phyloP scores from a whole-genome alignment of 208 protist genomes.

The Trypanosoma avium region DNA sequence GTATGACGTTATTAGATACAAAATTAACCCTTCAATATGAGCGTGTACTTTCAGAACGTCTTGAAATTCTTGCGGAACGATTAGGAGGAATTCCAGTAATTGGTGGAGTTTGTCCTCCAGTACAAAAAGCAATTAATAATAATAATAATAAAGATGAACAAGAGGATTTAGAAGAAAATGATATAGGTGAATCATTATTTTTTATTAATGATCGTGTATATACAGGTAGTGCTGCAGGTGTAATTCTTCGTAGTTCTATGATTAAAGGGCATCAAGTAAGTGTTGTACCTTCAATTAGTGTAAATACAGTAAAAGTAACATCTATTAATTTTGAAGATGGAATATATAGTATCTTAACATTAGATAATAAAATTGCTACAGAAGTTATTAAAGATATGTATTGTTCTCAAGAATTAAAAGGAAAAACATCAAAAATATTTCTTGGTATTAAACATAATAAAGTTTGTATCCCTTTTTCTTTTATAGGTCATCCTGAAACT shows the following conservation, averaged over 20 bases:
- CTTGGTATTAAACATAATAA: slow-evolving; percentile 53
- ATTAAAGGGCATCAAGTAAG: slow-evolving; percentile 57
- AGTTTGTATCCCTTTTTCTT: slow-evolving; percentile 61
- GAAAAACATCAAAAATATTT: slow-evolving; percentile 67
- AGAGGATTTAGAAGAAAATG: slow-evolving; percentile 15
- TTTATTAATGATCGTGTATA: slow-evolving; percentile 84
- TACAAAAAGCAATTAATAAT: slow-evolving; percentile 10
- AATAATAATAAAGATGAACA: not conserved
- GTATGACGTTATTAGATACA: slow-evolving; percentile 66
- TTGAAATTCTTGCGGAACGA: slow-evolving; percentile 43
- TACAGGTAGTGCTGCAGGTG: slow-evolving; percentile 68
- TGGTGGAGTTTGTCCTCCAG: slow-evolving; percentile 75
- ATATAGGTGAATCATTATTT: slow-evolving; percentile 72
- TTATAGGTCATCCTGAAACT: slow-evolving; percentile 60
- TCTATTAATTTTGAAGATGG: slow-evolving; percentile 35
- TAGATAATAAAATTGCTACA: slow-evolving; percentile 51
- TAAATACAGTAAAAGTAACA: slow-evolving; percentile 39
- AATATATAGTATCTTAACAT: slow-evolving; percentile 38
- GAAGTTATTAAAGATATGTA: slow-evolving; percentile 71
- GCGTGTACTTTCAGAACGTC: slow-evolving; percentile 49
- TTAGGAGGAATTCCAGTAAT: slow-evolving; percentile 56
- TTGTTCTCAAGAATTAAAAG: slow-evolving; percentile 45
- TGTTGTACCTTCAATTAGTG: slow-evolving; percentile 75
- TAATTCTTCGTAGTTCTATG: slow-evolving; percentile 69
- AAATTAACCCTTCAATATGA: slow-evolving; percentile 77